Base-by-base conservation (phyloP, 2,329 filamentous ascomycete species). In the Xylaria sp. region DNA sequence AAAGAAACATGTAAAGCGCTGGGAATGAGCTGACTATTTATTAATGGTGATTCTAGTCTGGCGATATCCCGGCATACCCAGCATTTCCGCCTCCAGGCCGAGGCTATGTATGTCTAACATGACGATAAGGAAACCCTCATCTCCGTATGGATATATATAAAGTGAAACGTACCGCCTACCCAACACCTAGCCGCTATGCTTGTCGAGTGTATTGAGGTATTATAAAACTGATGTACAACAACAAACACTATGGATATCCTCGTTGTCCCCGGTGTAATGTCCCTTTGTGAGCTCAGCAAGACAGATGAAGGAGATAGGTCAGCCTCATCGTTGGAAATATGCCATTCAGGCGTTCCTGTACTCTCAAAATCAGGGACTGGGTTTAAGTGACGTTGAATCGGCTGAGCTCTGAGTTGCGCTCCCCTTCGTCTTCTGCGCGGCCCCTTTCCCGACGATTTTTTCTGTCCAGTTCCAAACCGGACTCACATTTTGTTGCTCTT, bases 401-500 rank as follows among this genome's bases (percentile, higher is more conserved):
- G 59, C 63, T 28, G 73, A 70, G n/a, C 68, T 72, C 39, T 70
- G 68, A 20, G 73, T 58, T n/a, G 67, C 72, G 55, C 62, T 62
- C 55, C 55, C 69, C 46, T 69, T 69, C 46, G 41, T 12, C 56
- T 66, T 75, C 69, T 74, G 76, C 5, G 52, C 50, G n/a, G 75
- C 73, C n/a, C 77, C 74, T 62, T 80, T 81, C 0, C 82, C 82
- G 1, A 79, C 82, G 63, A 84, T 83, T 61, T 80, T 81, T 66
- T 84, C 81, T 2, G 82, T 83, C 82, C 82, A 84, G 70, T 82
- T 84, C 82, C 82, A 84, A 4, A 69, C 65, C 0, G 76, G 76
- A 51, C 74, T 75, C 15, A 60, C 48, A 37, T 72, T 66, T 56
- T 71, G 71, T 32, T 25, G n/a, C 20, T 66, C 60, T 9, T 66